Percentiles rank a stretch among this genome's conserved stretches.
Evolutionary conservation across 2,329 filamentous ascomycete species (phyloP).

Genomic region (Elsinoe perseae): DNA sequence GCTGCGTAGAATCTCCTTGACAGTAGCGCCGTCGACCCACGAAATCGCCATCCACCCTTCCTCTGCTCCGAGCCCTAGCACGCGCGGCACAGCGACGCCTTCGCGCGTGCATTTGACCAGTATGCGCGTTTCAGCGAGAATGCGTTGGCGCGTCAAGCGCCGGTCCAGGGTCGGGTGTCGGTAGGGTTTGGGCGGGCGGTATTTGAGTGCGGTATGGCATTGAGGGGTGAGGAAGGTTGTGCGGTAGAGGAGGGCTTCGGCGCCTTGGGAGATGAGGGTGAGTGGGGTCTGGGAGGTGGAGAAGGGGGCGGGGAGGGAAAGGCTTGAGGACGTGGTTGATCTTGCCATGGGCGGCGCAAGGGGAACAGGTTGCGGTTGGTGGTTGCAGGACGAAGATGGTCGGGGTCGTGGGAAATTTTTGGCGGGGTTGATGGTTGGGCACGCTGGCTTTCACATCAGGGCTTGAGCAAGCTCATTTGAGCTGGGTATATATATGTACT

Average conservation of each 20-base stretch:
- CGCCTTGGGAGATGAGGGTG: conserved; percentile 78
- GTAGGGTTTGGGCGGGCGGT: conserved; percentile 85
- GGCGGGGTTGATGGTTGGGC: conserved; percentile 1
- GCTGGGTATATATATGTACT: background rate
- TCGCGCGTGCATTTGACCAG: conserved; percentile 70
- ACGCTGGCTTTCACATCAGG: background rate
- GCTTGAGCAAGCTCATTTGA: background rate
- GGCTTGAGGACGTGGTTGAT: conserved; percentile 19
- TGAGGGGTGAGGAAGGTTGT: conserved; percentile 66
- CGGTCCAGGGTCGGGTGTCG: conserved; percentile 82
- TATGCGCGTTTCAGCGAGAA: conserved; percentile 82
- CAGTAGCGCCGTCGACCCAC: conserved; percentile 68
- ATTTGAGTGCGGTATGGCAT: conserved; percentile 73
- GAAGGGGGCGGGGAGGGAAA: conserved; percentile 56
- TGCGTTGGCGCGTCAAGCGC: conserved; percentile 75
- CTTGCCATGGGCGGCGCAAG: background rate
- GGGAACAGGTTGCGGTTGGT: background rate
- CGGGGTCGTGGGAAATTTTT: background rate
- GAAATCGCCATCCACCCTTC: conserved; percentile 70
- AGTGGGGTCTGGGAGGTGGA: conserved; percentile 54
- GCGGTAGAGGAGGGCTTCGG: conserved; percentile 88
- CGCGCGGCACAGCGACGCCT: conserved; percentile 71
- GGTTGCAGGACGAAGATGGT: background rate
- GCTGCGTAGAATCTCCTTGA: conserved; percentile 57
- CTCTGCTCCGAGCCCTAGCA: conserved; percentile 62